phyloP scores from a whole-genome alignment of 2,329 filamentous ascomycete species.

The Aspergillus jensenii region DNA sequence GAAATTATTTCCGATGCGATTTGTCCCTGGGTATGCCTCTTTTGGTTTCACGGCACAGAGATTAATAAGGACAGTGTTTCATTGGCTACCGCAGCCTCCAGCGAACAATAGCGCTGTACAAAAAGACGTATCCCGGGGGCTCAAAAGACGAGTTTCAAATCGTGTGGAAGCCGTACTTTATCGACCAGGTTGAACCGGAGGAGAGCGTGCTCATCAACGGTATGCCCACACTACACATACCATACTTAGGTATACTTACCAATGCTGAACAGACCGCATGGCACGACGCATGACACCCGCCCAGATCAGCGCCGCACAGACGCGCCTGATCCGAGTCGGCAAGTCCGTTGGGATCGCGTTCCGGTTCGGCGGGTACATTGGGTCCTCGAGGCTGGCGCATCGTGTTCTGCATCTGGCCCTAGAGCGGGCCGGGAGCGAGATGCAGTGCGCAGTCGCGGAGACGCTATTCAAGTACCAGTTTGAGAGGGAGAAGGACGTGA shows the following conservation, averaged over 20 bases:
- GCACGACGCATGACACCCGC: slow-evolving; percentile 14
- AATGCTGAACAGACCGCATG: slow-evolving; percentile 19
- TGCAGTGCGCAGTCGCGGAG: slow-evolving; percentile 14
- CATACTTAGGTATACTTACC: background rate
- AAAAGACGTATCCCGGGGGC: slow-evolving; percentile 42
- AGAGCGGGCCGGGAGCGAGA: background rate
- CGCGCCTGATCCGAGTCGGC: slow-evolving; percentile 18
- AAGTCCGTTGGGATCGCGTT: slow-evolving; percentile 15
- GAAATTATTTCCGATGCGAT: background rate
- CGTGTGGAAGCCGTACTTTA: slow-evolving; percentile 41
- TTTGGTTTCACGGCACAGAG: background rate
- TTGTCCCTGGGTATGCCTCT: slow-evolving; percentile 1
- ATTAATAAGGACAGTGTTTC: slow-evolving; percentile 34
- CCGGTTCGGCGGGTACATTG: slow-evolving; percentile 20
- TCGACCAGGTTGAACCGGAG: slow-evolving; percentile 24
- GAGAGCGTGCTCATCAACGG: slow-evolving; percentile 17
- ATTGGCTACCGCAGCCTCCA: slow-evolving; percentile 42
- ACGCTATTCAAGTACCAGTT: slow-evolving; percentile 20
- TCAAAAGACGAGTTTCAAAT: slow-evolving; percentile 36
- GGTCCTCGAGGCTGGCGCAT: slow-evolving; percentile 20
- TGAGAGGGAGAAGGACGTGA: slow-evolving; percentile 21
- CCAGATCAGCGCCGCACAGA: slow-evolving; percentile 17
- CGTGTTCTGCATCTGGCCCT: slow-evolving; percentile 12
- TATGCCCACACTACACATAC: background rate
- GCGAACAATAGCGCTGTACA: slow-evolving; percentile 38